Evolutionary conservation across 2,329 filamentous ascomycete species (phyloP), one percentile per base, ranked within the genome.

Genomic region (Exophiala mesophila): DNA sequence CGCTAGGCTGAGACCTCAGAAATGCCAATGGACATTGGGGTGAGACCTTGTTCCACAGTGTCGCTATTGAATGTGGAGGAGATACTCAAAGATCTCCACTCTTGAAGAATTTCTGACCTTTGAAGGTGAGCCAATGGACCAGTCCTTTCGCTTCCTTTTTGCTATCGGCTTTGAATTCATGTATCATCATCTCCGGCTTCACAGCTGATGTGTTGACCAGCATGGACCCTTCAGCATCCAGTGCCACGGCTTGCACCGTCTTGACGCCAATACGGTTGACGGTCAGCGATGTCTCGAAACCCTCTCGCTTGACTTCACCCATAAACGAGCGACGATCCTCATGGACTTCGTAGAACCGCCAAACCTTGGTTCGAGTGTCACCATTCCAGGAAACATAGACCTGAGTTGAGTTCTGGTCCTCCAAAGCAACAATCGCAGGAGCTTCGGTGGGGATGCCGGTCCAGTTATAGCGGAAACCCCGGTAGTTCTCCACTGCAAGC

Each of bases 341-440:
- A 24, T 26, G 18, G 26, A 42, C 31, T 28, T 47, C 66, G 54
- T 59, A 64, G 42, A 65, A 56, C 4, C 55, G 56, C 63, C 62
- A 74, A 9, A 53, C 59, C 12, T 47, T 46, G 12, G 72, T 61
- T 37, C 72, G 67, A 1, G 71, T 73, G 0, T 69, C 70, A 9
- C 70, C 70, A 49, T 73, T 73, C 71, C 70, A 73, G 42, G 59
- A 62, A 30, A 64, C 60, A 29, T 61, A 56, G 43, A 60, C 60
- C 8, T 36, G 36, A 2, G 49, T 42, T 26, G 32, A 41, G 7
- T 35, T 41, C n/a, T 44, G 49, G 18, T 41, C 41, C 18, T 45
- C 49, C 19, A 44, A 49, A n/a, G 49, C 47, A 18, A 47, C 49
- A 23, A 52, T 23, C 10, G 49, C 49, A 5, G 49, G 49, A 3